Conservation (phyloP, 75 land plant genomes). For the Pinus tabuliformis region DNA sequence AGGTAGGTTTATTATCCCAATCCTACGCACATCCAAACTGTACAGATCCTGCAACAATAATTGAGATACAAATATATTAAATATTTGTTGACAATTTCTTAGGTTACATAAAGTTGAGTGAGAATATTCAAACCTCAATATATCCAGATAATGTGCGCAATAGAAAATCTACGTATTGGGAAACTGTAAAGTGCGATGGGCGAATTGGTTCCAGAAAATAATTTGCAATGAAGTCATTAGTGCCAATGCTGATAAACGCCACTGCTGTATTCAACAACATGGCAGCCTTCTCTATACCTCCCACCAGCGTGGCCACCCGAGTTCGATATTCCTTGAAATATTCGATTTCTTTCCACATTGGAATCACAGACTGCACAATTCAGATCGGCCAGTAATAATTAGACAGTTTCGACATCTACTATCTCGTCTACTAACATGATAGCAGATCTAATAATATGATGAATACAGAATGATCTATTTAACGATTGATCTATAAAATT, state of each 20-base stretch:
- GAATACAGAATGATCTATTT: too few relatives aligned
- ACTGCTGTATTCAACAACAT: conserved; percentile 5
- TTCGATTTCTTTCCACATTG: conserved; percentile 22
- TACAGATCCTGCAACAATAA: not conserved
- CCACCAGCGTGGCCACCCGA: not conserved
- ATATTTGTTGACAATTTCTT: too few relatives aligned
- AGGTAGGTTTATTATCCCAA: conserved; percentile 2
- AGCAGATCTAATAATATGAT: too few relatives aligned
- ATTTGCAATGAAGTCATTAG: conserved; percentile 25
- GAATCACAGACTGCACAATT: conserved; percentile 7
- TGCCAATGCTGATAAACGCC: conserved; percentile 12
- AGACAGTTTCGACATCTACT: too few relatives aligned
- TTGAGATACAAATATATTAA: too few relatives aligned
- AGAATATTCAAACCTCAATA: not conserved
- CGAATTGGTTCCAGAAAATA: conserved; percentile 8
- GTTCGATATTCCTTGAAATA: conserved; percentile 19
- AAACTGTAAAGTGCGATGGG: conserved; percentile 8
- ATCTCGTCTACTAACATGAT: too few relatives aligned
- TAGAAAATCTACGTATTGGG: conserved; percentile 8
- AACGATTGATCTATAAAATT: too few relatives aligned
- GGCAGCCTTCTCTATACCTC: not conserved
- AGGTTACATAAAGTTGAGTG: not conserved
- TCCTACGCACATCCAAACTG: not conserved
- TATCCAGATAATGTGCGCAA: not conserved
- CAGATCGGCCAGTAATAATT: not conserved